These are phyloP conservation scores for Aspergillus pseudotamarii DNA, from an alignment of 2,329 filamentous ascomycete species.

Conservation along the genomic window DNA sequence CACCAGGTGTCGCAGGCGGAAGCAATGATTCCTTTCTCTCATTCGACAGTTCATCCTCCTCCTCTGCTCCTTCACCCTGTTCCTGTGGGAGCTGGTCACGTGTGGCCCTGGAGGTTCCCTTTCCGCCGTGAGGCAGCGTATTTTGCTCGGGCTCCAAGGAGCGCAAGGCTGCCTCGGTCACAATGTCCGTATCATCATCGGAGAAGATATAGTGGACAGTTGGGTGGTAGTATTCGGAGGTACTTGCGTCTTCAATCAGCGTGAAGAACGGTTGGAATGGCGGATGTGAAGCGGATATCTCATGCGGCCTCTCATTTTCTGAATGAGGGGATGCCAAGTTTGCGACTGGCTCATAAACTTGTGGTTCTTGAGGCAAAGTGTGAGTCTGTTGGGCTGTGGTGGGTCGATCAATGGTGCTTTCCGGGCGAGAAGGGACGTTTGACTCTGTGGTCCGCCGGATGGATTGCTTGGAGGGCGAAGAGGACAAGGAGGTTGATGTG, in stretches of 20 bases:
- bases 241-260: slow-evolving; percentile 75
- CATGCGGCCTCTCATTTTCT: slow-evolving; percentile 22
- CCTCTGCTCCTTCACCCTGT: slow-evolving; percentile 16
- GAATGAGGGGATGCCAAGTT: slow-evolving; percentile 6
- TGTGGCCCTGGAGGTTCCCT: slow-evolving; percentile 15
- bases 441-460: slow-evolving; percentile 18
- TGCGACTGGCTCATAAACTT: slow-evolving; percentile 12
- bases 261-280: slow-evolving; percentile 82
- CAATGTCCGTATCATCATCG: slow-evolving; percentile 81
- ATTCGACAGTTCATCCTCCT: slow-evolving; percentile 23
- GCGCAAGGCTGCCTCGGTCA: slow-evolving; percentile 67
- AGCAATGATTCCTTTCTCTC: slow-evolving; percentile 40
- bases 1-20: slow-evolving; percentile 49
- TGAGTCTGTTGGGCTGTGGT: slow-evolving; percentile 17
- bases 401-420: slow-evolving; percentile 25
- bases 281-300: slow-evolving; percentile 34
- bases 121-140: slow-evolving; percentile 26
- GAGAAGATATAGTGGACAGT: slow-evolving; percentile 89
- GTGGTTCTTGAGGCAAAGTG: slow-evolving; percentile 14
- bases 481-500: slow-evolving; percentile 25
- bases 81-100: slow-evolving; percentile 10
- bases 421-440: slow-evolving; percentile 22
- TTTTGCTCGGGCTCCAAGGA: slow-evolving; percentile 53
- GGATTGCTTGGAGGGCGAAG: slow-evolving; percentile 34
- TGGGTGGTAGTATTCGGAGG: slow-evolving; percentile 77